Base-by-base conservation (phyloP, 2,329 filamentous ascomycete species). In the Aureobasidium sp. region DNA sequence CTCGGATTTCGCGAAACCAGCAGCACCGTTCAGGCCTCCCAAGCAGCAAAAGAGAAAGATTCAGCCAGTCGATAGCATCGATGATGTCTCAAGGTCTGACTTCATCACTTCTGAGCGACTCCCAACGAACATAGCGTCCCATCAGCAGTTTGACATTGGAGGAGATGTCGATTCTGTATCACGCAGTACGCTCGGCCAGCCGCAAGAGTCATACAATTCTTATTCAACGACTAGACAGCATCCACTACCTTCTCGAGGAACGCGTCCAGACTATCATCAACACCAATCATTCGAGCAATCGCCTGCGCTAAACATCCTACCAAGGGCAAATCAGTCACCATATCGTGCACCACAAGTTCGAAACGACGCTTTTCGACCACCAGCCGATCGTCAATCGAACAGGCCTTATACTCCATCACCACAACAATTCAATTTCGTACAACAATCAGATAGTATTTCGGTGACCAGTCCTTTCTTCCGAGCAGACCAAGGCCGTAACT, bases 401-500 rank as follows among this genome's bases (percentile, higher is more conserved):
- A 29, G 30, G 21, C 54, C 42, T 47, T 44, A 48, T 39, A 58
- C 54, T 39, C 54, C 54, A 27, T 58, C 54, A 11, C 42, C 54
- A 48, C 42, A 48, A 21, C 41, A 25, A 29, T 3, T 48, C 25
- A 34, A 29, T n/a, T 8, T 39, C 39, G 25, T 58, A 16, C 54
- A 34, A 48, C 54, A 58, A 29, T 29, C 54, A 48, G 9, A 48
- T 11, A 25, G 32, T 30, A 16, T n/a, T 2, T 48, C 54, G 7
- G 54, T 58, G 15, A 47, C 21, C 9, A 58, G 54, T 27, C 54
- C 54, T 11, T 58, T 58, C 42, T 58, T 58, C 32, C 41, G 54
- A 48, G 32, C 32, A 37, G 42, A 48, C 15, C 54, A 47, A 13
- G 2, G 1, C 6, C 54, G 29, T n/a, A 10, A n/a, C 9, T 39